Percentiles rank a stretch among this genome's conserved stretches.
Evolutionary conservation across 2,329 filamentous ascomycete genomes (phyloP).

Genomic region (Elsinoe perseae): DNA sequence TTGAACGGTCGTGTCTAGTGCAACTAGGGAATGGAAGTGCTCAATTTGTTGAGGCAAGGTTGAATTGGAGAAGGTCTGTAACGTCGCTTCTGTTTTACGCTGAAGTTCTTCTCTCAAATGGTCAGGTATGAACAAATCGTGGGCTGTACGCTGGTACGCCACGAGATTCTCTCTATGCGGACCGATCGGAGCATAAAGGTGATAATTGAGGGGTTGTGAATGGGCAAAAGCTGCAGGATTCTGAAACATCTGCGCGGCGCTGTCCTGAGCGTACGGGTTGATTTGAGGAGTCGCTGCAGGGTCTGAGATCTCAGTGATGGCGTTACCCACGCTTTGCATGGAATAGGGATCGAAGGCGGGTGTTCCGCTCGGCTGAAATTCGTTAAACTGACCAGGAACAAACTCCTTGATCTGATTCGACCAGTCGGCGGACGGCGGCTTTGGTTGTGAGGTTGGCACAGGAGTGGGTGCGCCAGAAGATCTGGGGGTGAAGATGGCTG

Average conservation of each 20-base stretch:
- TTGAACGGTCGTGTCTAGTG: slow-evolving; percentile 72
- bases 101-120: slow-evolving; percentile 80
- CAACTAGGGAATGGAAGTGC: slow-evolving; percentile 86
- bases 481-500: slow-evolving; percentile 75
- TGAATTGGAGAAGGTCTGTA: slow-evolving; percentile 74
- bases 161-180: slow-evolving; percentile 73
- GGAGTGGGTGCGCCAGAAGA: slow-evolving; percentile 26
- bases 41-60: slow-evolving; percentile 67
- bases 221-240: slow-evolving; percentile 49
- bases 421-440: slow-evolving; percentile 43
- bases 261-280: slow-evolving; percentile 70
- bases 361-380: slow-evolving; percentile 23
- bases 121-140: slow-evolving; percentile 88
- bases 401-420: slow-evolving; percentile 44
- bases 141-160: slow-evolving; percentile 75
- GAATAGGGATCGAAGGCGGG: slow-evolving; percentile 40
- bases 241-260: slow-evolving; percentile 57
- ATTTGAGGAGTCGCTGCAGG: slow-evolving; percentile 35
- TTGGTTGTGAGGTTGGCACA: slow-evolving; percentile 36
- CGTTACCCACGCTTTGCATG: slow-evolving; percentile 24
- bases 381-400: slow-evolving; percentile 46
- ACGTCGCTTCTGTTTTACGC: slow-evolving; percentile 75
- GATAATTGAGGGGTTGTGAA: slow-evolving; percentile 59
- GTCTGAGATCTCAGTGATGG: slow-evolving; percentile 18
- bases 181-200: slow-evolving; percentile 82